Percentiles rank a stretch among this genome's conserved stretches.
Evolutionary conservation across 2,329 filamentous ascomycete species (phyloP).

Genomic region (Cadophora sp.): DNA sequence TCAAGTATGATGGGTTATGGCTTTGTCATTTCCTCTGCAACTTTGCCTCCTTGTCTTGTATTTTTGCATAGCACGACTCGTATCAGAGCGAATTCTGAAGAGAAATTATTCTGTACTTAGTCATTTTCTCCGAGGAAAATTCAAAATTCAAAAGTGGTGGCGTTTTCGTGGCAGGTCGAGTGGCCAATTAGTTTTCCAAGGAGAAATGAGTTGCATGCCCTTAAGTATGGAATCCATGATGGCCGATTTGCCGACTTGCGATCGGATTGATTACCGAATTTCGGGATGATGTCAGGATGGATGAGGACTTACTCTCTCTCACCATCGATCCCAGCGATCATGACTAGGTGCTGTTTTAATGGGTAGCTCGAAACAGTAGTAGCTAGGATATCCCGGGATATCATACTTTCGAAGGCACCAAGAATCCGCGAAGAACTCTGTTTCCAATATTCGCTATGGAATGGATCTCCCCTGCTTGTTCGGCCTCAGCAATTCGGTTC

Average conservation of each 20-base stretch:
- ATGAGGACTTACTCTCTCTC: neutral
- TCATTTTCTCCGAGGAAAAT: too few species aligned
- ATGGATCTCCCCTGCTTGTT: neutral
- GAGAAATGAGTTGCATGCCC: too few species aligned
- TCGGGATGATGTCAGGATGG: neutral
- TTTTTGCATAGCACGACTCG: too few species aligned
- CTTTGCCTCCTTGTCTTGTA: too few species aligned
- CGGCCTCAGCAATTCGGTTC: neutral
- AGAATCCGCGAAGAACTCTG: neutral
- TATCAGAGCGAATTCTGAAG: too few species aligned
- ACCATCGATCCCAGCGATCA: neutral
- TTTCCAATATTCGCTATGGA: neutral
- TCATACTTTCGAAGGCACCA: constrained; percentile 1
- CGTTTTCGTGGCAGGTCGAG: too few species aligned
- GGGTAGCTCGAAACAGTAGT: neutral
- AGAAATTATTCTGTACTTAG: too few species aligned
- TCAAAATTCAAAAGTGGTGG: too few species aligned
- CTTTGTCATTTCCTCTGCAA: too few species aligned
- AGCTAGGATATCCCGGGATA: neutral
- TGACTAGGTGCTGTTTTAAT: neutral
- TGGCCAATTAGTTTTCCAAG: too few species aligned
- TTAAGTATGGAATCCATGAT: neutral
- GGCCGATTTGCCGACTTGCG: neutral
- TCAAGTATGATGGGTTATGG: too few species aligned
- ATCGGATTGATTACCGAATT: neutral